A percentile compares a stretch with the other conserved stretches of the same genome.
Evolutionary conservation across 2,329 filamentous ascomycete species (phyloP).

Genomic region (Colletotrichum simmondsii): DNA sequence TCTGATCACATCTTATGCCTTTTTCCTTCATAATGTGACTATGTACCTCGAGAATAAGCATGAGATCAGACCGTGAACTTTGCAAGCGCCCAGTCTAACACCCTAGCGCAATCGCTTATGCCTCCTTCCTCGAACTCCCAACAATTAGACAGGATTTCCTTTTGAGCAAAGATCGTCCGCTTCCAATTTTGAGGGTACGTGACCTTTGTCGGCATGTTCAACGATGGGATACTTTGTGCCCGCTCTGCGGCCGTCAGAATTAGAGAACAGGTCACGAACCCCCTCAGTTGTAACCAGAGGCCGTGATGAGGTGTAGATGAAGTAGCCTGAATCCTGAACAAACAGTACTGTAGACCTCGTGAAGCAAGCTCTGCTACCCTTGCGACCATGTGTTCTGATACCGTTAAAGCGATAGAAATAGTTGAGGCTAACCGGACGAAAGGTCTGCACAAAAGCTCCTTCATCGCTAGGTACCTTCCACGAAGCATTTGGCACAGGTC

Average conservation of each 20-base stretch:
- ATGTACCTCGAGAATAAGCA: background rate
- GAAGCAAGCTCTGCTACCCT: slow-evolving; percentile 20
- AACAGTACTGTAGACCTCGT: slow-evolving; percentile 22
- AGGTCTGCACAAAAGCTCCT: slow-evolving; percentile 22
- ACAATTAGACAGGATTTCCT: slow-evolving; percentile 22
- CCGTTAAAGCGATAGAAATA: slow-evolving; percentile 19
- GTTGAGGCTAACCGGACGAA: slow-evolving; percentile 30
- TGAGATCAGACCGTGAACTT: slow-evolving; percentile 7
- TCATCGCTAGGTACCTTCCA: slow-evolving; percentile 14
- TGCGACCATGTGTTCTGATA: slow-evolving; percentile 1
- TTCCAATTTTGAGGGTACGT: slow-evolving; percentile 24
- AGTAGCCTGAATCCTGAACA: slow-evolving; percentile 26
- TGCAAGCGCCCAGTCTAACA: slow-evolving; percentile 29
- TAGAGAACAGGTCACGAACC: slow-evolving; percentile 30
- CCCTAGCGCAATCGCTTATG: slow-evolving; percentile 28
- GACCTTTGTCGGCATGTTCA: slow-evolving; percentile 25
- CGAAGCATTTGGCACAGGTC: slow-evolving; percentile 31
- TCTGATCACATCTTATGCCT: background rate
- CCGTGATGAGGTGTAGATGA: slow-evolving; percentile 15
- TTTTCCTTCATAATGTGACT: background rate
- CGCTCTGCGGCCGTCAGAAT: slow-evolving; percentile 24
- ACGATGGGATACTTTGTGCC: slow-evolving; percentile 21
- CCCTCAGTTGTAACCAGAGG: slow-evolving; percentile 26
- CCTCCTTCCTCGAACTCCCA: slow-evolving; percentile 31
- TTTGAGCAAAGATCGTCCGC: slow-evolving; percentile 17